Percentiles rank a stretch among this genome's conserved stretches.
Conservation (phyloP, 2,329 filamentous ascomycete species). For the Penicillium sp. region DNA sequence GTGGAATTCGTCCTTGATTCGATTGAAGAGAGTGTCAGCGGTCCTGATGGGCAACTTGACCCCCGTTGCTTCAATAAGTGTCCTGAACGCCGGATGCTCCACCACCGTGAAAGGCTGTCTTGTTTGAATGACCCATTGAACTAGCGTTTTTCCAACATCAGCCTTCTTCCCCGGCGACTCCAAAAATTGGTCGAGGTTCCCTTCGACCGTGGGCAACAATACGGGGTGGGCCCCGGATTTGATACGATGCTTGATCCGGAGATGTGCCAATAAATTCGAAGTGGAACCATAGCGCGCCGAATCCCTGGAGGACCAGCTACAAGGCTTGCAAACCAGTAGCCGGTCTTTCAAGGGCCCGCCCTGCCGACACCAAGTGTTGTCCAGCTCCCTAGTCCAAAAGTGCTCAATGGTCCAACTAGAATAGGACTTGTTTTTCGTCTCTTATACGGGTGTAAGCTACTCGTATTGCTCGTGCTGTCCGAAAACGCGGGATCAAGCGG, state of each 20-base stretch:
- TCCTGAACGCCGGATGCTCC: conserved; percentile 8
- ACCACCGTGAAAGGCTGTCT: too few species aligned
- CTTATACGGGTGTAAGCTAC: too few species aligned
- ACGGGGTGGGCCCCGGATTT: background rate
- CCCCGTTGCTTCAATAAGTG: conserved; percentile 11
- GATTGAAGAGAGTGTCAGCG: conserved; percentile 1
- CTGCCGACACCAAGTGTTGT: too few species aligned
- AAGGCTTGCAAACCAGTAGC: conserved; percentile 4
- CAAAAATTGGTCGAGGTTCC: conserved; percentile 3
- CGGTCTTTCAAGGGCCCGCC: too few species aligned
- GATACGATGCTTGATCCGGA: conserved; percentile 8
- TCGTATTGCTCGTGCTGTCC: too few species aligned
- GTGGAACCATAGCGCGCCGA: conserved; percentile 10
- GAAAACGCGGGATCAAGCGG: too few species aligned
- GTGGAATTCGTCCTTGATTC: conserved; percentile 9
- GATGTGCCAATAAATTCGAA: conserved; percentile 6
- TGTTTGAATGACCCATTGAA: background rate
- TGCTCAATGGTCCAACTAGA: too few species aligned
- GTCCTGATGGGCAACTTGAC: conserved; percentile 6
- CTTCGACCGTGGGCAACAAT: conserved; percentile 3
- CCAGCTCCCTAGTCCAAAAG: too few species aligned
- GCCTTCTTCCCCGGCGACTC: conserved; percentile 2
- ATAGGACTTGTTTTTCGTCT: too few species aligned
- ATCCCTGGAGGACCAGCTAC: conserved; percentile 8
- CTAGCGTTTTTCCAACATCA: background rate